phyloP scores from a whole-genome alignment of 2,329 filamentous ascomycete species.

The Cercospora berteroae region DNA sequence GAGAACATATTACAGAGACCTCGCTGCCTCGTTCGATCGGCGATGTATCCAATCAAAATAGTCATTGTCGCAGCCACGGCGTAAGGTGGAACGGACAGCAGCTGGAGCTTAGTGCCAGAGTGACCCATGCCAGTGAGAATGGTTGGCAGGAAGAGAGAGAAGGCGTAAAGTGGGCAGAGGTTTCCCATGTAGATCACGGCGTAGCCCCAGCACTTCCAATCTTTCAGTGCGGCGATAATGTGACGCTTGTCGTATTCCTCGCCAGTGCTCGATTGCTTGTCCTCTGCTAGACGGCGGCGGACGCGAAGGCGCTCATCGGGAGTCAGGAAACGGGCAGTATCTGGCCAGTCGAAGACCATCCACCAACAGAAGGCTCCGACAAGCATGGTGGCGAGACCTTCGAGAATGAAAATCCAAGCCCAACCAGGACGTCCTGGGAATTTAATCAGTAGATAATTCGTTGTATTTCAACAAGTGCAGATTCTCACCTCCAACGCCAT shows the following conservation, averaged over 20 bases:
- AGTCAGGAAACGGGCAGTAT: conserved; percentile 57
- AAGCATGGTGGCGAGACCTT: conserved; percentile 67
- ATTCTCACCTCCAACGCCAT: conserved; percentile 55
- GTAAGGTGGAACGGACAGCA: conserved; percentile 74
- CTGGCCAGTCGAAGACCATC: conserved; percentile 56
- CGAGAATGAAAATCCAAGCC: conserved; percentile 43
- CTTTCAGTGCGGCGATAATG: conserved; percentile 52
- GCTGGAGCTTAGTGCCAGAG: conserved; percentile 61
- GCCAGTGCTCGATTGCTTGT: conserved; percentile 29
- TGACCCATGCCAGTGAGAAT: conserved; percentile 48
- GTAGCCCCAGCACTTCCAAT: conserved; percentile 79
- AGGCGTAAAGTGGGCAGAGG: conserved; percentile 33
- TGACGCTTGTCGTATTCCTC: conserved; percentile 32
- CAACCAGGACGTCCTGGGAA: neutral
- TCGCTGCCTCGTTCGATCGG: conserved; percentile 69
- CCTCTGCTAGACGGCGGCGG: conserved; percentile 28
- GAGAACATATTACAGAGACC: conserved; percentile 77
- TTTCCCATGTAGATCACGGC: conserved; percentile 56
- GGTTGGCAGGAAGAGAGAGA: conserved; percentile 37
- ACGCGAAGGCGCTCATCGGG: conserved; percentile 38
- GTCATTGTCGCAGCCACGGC: conserved; percentile 68
- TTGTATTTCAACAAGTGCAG: conserved; percentile 38
- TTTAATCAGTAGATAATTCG: neutral
- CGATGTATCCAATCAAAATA: conserved; percentile 67
- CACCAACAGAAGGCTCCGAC: conserved; percentile 44